A percentile compares a stretch with the other conserved stretches of the same genome.
These are phyloP conservation scores for Backusella parvicylindrica DNA, from an alignment of 192 early-diverging fungal species.

Conservation along the genomic window DNA sequence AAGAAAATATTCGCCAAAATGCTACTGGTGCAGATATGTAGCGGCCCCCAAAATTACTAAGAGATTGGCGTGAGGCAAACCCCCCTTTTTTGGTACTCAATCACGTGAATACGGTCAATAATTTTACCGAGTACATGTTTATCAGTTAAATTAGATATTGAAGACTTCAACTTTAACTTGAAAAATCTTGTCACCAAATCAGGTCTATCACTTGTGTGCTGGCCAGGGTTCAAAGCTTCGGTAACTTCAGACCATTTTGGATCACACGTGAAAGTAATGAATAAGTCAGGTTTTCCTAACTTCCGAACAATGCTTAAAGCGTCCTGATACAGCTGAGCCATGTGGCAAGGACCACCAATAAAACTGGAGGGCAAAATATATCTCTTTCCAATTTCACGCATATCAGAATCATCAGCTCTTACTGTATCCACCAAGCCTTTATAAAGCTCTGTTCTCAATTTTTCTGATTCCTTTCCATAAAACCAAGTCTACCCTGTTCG, in stretches of 20 bases:
- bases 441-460: background rate
- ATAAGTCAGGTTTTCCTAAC: slow-evolving; percentile 5
- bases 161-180: slow-evolving; percentile 4
- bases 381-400: background rate
- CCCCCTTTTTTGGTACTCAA: slow-evolving; percentile 41
- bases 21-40: slow-evolving; percentile 28
- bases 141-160: slow-evolving; percentile 12
- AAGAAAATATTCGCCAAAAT: slow-evolving; percentile 29
- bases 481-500: background rate
- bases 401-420: background rate
- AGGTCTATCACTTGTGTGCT: slow-evolving; percentile 2
- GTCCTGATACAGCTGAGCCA: slow-evolving; percentile 33
- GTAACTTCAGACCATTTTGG: slow-evolving; percentile 2
- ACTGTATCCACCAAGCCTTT: background rate
- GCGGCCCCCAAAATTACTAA: slow-evolving; percentile 28
- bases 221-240: background rate
- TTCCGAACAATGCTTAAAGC: slow-evolving; percentile 20
- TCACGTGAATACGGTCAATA: slow-evolving; percentile 21
- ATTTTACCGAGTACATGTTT: slow-evolving; percentile 23
- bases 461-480: background rate
- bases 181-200: slow-evolving; percentile 24
- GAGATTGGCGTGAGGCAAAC: slow-evolving; percentile 36
- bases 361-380: slow-evolving; percentile 25
- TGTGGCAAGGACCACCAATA: slow-evolving; percentile 12
- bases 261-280: slow-evolving; percentile 31